A percentile compares a stretch with the other conserved stretches of the same genome.
These are phyloP conservation scores for Tetragonia tetragonoides DNA, from an alignment of 148 eudicot genomes.

Conservation along the genomic window DNA sequence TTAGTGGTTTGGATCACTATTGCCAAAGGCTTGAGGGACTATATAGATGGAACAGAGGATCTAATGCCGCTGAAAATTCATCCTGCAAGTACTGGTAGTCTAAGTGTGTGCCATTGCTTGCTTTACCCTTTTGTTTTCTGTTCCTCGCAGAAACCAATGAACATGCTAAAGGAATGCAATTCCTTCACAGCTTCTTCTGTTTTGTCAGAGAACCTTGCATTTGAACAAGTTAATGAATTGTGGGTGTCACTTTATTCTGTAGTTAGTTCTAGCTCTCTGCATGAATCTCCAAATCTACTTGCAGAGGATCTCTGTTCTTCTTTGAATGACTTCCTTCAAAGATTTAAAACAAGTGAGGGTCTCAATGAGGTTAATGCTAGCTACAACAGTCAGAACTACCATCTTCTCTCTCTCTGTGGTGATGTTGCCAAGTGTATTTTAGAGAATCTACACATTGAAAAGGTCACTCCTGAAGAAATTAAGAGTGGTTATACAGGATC, in stretches of 20 bases:
- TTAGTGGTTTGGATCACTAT: slow-evolving; percentile 56
- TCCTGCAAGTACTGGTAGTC: slow-evolving; percentile 29
- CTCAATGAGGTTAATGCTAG: slow-evolving; percentile 21
- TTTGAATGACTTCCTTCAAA: slow-evolving; percentile 46
- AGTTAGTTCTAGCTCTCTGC: slow-evolving; percentile 31
- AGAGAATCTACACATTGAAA: slow-evolving; percentile 37
- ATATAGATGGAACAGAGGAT: slow-evolving; percentile 39
- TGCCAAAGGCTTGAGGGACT: slow-evolving; percentile 51
- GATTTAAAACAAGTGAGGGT: slow-evolving; percentile 20
- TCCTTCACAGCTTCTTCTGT: slow-evolving; percentile 16
- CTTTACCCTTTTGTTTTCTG: slow-evolving; percentile 55
- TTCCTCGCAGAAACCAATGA: slow-evolving; percentile 24
- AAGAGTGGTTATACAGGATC: slow-evolving; percentile 29
- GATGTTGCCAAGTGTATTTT: slow-evolving; percentile 44
- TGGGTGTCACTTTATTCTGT: slow-evolving; percentile 67
- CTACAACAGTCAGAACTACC: slow-evolving; percentile 18
- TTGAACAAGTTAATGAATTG: slow-evolving; percentile 39
- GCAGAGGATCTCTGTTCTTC: slow-evolving; percentile 46
- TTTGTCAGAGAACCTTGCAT: slow-evolving; percentile 28
- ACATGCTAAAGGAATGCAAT: slow-evolving; percentile 14
- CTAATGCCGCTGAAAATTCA: slow-evolving; percentile 32
- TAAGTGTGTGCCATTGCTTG: slow-evolving; percentile 47
- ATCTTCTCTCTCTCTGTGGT: slow-evolving; percentile 39
- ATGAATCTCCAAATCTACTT: slow-evolving; percentile 35
- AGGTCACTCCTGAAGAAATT: slow-evolving; percentile 36